Evolutionary conservation across 2,329 filamentous ascomycete species (phyloP), one percentile per base, ranked within the genome.

Genomic region (Pseudogymnoascus sp.): DNA sequence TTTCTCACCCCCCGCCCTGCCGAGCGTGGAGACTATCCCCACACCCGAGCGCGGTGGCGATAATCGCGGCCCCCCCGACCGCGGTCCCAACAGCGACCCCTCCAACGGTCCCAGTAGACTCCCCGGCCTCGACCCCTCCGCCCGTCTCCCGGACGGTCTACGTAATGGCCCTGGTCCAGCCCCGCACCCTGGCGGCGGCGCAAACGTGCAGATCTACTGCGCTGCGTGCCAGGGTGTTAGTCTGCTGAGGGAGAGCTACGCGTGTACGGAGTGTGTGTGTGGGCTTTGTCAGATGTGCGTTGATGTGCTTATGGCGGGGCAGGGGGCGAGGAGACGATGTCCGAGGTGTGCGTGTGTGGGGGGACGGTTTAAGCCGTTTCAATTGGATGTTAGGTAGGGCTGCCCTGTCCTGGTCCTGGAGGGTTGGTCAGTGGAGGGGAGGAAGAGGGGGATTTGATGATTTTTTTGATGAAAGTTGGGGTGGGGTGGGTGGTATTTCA

Each of bases 181-280:
- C 1, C 40, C 40, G 2, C 40, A 45, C 40, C 27, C 52, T 4
- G 2, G 2, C 1, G 33, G 52, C 3, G 33, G 52, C 0, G 33
- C 27, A n/a, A 82, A 82, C 65, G 88, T 93, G 2, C 90, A 96
- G 72, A 96, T 97, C 42, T 96, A 96, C 73, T 97, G 93, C 73
- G 90, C 92, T 18, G 89, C 88, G 58, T 97, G 93, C 72, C 86
- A 90, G 66, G 85, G 87, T 37, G 80, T 92, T 15, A 92, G 88
- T 60, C 78, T 87, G 9, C 78, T 97, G 27, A 87, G 86, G 70
- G 89, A 93, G 69, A 94, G 90, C 35, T 97, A 92, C 71, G 93
- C 93, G 21, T 97, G 93, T 74, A 96, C 92, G 1, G 92, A 97
- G 74, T 97, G 94, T 74, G 96, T 97, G 66, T 96, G 91, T 72